Base-by-base conservation (phyloP, 2,329 filamentous ascomycete species). In the Fusarium marasasianum region DNA sequence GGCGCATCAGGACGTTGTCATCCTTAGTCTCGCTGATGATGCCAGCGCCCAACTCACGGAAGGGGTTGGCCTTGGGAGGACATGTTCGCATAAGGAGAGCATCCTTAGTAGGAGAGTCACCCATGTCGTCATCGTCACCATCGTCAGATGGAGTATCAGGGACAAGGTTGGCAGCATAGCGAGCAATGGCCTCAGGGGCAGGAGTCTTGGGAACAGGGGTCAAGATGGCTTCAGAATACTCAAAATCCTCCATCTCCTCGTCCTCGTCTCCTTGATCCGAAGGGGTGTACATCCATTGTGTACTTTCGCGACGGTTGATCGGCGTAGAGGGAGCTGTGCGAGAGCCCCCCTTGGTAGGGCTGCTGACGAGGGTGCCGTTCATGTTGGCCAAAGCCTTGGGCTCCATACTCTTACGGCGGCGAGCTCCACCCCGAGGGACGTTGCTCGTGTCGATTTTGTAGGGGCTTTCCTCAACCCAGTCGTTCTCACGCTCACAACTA, bases 341-440 rank as follows among this genome's bases (percentile, higher is more conserved):
- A 2, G 72, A 58, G 18, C 76, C 63, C 38, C 75, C 78, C 75
- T 81, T 82, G 53, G 82, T 77, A n/a, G 82, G 81, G 26, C 80
- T 82, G 51, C 79, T 84, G 31, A 92, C 84, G 0, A 93, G 83
- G 3, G 86, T 90, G 50, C 91, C 91, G 71, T 94, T 94, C 69
- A 90, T 79, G 76, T 94, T 94, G 64, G 90, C 87, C 29, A 95
- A 82, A 4, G 91, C 89, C 75, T 88, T 90, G 18, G 93, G 93
- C 80, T 95, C 93, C 92, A 96, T 95, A 76, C 91, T 94, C 86
- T 94, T 95, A 60, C 93, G 89, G 57, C 93, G 90, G 62, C 92
- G 91, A 56, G 88, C 88, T 14, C 92, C 92, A 24, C 92, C 92
- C 5, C 93, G 91, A 24, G 93, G 92, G 40, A 93, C 83, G 48